Evolutionary conservation across 1,284 basidiomycete genomes (phyloP).

Genomic region (Ceratobasidium papillatum): DNA sequence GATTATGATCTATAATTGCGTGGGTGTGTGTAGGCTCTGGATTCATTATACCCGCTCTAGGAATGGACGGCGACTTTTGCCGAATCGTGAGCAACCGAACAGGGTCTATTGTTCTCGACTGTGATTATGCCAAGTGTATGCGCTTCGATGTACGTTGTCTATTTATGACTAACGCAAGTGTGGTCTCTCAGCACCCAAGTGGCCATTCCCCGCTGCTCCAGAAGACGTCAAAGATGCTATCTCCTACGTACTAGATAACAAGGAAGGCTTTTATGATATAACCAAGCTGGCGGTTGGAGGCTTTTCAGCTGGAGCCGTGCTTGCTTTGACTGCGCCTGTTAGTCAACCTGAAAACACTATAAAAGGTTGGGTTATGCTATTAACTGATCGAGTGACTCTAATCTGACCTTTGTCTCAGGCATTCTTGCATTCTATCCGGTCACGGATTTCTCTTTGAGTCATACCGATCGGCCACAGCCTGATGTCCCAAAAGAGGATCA

Average conservation of each 20-base stretch:
- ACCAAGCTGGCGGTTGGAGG: constrained; percentile 27
- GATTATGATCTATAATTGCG: neutral
- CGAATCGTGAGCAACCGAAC: neutral
- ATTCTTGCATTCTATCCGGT: constrained; percentile 33
- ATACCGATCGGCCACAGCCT: neutral
- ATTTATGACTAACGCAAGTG: neutral
- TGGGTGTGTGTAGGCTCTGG: constrained; percentile 15
- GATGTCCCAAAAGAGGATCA: neutral
- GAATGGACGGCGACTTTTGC: constrained; percentile 30
- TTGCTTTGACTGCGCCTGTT: constrained; percentile 12
- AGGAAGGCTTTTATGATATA: constrained; percentile 30
- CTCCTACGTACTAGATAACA: constrained; percentile 24
- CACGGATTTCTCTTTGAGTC: constrained; percentile 21
- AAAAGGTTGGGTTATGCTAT: constrained; percentile 14
- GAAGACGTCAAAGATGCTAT: constrained; percentile 15
- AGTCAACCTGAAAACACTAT: constrained; percentile 9
- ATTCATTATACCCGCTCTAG: constrained; percentile 14
- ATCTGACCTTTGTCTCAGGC: neutral
- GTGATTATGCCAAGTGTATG: constrained; percentile 35
- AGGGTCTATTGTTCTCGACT: constrained; percentile 21
- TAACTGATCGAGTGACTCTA: neutral
- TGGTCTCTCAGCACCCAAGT: constrained; percentile 5
- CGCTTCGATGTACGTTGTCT: neutral
- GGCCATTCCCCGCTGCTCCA: constrained; percentile 35
- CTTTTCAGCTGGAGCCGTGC: constrained; percentile 34